These are phyloP conservation scores for Colletotrichum caudatum DNA, from an alignment of 2,329 filamentous ascomycete species.

Conservation along the genomic window DNA sequence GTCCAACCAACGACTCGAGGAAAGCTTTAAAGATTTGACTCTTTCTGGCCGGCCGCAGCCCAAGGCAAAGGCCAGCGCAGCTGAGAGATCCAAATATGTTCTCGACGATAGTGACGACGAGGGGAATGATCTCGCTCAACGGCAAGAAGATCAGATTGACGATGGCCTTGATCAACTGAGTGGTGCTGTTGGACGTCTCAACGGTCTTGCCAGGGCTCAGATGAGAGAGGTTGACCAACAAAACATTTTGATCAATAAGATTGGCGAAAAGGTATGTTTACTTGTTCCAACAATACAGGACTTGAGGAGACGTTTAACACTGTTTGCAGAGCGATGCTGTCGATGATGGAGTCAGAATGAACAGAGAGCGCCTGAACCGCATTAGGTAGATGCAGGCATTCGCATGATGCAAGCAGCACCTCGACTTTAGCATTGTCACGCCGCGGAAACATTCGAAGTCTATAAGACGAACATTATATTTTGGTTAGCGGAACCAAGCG, in stretches of 20 bases:
- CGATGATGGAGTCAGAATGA: slow-evolving; percentile 84
- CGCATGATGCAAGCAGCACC: too few relatives aligned
- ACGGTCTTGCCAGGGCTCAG: slow-evolving; percentile 79
- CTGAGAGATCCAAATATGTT: slow-evolving; percentile 71
- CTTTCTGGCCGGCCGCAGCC: slow-evolving; percentile 45
- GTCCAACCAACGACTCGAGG: slow-evolving; percentile 66
- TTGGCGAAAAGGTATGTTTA: slow-evolving; percentile 77
- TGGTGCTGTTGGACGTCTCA: slow-evolving; percentile 76
- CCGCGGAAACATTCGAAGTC: too few relatives aligned
- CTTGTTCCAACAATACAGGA: not conserved
- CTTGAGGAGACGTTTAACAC: slow-evolving; percentile 47
- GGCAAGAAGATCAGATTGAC: slow-evolving; percentile 68
- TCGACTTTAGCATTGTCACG: too few relatives aligned
- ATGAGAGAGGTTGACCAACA: slow-evolving; percentile 80
- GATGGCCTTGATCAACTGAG: slow-evolving; percentile 73
- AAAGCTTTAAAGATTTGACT: slow-evolving; percentile 56
- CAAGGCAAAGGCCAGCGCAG: slow-evolving; percentile 24
- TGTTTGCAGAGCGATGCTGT: slow-evolving; percentile 78
- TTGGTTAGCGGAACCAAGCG: too few relatives aligned
- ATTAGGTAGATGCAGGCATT: slow-evolving; percentile 55
- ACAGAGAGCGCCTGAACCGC: slow-evolving; percentile 77
- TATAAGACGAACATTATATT: too few relatives aligned
- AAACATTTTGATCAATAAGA: slow-evolving; percentile 80
- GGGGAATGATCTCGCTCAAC: slow-evolving; percentile 49
- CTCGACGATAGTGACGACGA: slow-evolving; percentile 82